Evolutionary conservation across 306 rosid genomes (phyloP).

Genomic region (Acacia crassicarpa): DNA sequence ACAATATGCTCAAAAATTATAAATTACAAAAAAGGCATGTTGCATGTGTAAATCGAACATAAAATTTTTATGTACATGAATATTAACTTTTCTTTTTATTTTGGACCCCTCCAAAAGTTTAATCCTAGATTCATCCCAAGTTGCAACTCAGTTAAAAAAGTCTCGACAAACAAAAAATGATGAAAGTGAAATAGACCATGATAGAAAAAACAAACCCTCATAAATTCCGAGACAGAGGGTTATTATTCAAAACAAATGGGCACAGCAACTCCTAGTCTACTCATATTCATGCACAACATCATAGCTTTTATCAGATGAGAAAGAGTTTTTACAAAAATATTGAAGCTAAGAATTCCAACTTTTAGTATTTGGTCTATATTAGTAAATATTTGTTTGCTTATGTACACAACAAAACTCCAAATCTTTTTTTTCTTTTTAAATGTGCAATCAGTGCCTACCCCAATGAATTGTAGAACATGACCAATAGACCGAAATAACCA

Average conservation of each 20-base stretch:
- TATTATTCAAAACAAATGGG: not conserved
- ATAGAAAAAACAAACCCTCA: no score
- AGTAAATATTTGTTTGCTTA: not conserved
- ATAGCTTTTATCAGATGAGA: slow-evolving; percentile 1
- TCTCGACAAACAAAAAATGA: no score
- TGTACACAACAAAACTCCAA: not conserved
- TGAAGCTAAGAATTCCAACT: not conserved
- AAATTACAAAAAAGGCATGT: no score
- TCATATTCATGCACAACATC: not conserved
- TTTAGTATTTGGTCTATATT: not conserved
- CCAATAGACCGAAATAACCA: slow-evolving; percentile 3
- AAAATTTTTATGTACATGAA: no score
- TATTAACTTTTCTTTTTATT: no score
- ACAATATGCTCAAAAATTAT: no score
- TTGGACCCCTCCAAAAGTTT: no score
- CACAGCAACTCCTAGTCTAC: slow-evolving; percentile 1
- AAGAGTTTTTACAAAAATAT: not conserved
- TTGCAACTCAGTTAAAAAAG: no score
- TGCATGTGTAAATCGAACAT: no score
- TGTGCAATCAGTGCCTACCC: slow-evolving; percentile 4
- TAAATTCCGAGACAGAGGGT: no score
- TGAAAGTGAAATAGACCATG: no score
- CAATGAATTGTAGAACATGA: slow-evolving; percentile 23
- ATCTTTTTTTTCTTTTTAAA: not conserved
- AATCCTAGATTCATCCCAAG: no score